These are phyloP conservation scores for Plasmodium falciparum DNA, from an alignment of 169 alveolate genomes.

Conservation along the genomic window DNA sequence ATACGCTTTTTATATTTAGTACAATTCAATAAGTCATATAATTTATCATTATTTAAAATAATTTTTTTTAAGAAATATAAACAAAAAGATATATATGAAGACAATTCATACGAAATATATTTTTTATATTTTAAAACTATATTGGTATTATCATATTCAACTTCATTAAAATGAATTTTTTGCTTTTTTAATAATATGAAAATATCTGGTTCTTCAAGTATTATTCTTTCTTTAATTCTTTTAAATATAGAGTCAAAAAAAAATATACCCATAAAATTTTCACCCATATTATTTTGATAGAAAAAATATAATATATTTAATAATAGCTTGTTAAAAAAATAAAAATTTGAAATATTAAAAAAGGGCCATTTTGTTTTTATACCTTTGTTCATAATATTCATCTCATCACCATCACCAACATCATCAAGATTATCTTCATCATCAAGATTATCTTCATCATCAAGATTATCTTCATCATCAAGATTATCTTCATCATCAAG, in stretches of 20 bases:
- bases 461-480: no score
- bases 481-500: no score
- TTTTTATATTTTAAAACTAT: background rate
- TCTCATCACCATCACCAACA: no score
- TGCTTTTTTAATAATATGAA: background rate
- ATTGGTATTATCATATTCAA: background rate
- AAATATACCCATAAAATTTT: constrained; percentile 14
- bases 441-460: no score
- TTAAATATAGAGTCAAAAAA: constrained; percentile 33
- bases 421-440: no score
- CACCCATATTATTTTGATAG: constrained; percentile 8
- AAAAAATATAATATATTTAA: constrained; percentile 43
- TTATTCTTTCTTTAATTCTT: constrained; percentile 39
- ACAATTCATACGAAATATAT: constrained; percentile 11
- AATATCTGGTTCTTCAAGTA: background rate
- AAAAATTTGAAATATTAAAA: constrained; percentile 29
- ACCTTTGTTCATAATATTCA: no score
- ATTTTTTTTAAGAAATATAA: constrained; percentile 40
- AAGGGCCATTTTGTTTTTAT: background rate
- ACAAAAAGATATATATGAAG: constrained; percentile 38
- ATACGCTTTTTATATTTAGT: constrained; percentile 17
- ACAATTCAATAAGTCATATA: background rate
- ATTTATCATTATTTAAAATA: constrained; percentile 7
- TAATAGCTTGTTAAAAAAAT: constrained; percentile 28
- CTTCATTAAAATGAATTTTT: constrained; percentile 5